A percentile compares a stretch with the other conserved stretches of the same genome.
phyloP scores from a whole-genome alignment of 2,329 filamentous ascomycete species.

The Cordyceps cateniannulata region DNA sequence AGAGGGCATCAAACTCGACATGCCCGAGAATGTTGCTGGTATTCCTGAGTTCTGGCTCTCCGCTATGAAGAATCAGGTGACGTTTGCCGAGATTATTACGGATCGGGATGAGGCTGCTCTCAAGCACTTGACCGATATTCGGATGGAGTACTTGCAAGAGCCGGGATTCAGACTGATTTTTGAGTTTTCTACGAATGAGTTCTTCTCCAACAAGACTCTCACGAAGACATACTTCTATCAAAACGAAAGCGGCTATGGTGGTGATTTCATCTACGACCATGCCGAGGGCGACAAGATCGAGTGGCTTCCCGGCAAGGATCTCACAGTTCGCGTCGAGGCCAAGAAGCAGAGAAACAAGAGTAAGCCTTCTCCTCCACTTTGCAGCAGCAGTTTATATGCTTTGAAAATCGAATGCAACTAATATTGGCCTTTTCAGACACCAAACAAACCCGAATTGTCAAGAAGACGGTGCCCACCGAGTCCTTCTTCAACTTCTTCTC shows the following conservation, averaged over 20 bases:
- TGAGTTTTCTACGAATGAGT: constrained; percentile 91
- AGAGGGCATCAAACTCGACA: constrained; percentile 50
- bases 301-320: constrained; percentile 88
- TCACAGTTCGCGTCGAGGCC: constrained; percentile 92
- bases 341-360: constrained; percentile 99
- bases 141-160: constrained; percentile 98
- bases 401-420: not conserved
- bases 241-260: constrained; percentile 96
- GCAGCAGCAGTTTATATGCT: not conserved
- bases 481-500: constrained; percentile 99
- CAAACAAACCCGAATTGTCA: constrained; percentile 97
- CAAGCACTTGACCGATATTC: constrained; percentile 83
- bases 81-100: constrained; percentile 96
- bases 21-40: constrained; percentile 56
- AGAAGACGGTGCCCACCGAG: constrained; percentile 97
- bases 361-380: constrained; percentile 39
- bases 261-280: constrained; percentile 99
- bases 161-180: constrained; percentile 98
- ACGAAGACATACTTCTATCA: constrained; percentile 99
- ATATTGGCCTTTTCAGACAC: constrained; percentile 59
- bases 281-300: constrained; percentile 97
- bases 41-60: constrained; percentile 99
- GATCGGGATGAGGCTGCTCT: constrained; percentile 93
- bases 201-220: constrained; percentile 94
- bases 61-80: constrained; percentile 99